A percentile compares a stretch with the other conserved stretches of the same genome.
These are phyloP conservation scores for Epichloe gansuensis DNA, from an alignment of 2,329 filamentous ascomycete species.

Conservation along the genomic window DNA sequence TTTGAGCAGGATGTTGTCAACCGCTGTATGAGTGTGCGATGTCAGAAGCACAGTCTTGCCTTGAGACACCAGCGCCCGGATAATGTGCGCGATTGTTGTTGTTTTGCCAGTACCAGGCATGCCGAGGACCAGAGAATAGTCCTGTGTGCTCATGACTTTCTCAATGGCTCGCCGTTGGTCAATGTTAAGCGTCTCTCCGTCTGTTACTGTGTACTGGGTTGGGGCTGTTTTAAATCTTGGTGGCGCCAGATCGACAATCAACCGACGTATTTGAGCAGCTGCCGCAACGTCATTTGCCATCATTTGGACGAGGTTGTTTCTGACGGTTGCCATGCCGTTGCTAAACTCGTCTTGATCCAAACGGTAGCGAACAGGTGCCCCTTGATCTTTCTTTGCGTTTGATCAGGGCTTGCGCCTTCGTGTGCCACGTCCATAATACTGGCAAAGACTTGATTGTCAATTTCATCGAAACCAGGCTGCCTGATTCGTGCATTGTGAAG, in stretches of 20 bases:
- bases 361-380: conserved; percentile 57
- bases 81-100: conserved; percentile 95
- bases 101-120: conserved; percentile 99
- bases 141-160: conserved; percentile 89
- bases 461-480: conserved; percentile 61
- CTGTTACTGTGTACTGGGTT: conserved; percentile 51
- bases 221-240: conserved; percentile 61
- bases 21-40: conserved; percentile 93
- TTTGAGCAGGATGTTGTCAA: conserved; percentile 95
- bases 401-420: conserved; percentile 39
- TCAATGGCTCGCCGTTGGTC: conserved; percentile 80
- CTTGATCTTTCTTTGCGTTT: conserved; percentile 39
- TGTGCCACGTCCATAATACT: conserved; percentile 77
- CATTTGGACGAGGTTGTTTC: conserved; percentile 85
- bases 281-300: conserved; percentile 71
- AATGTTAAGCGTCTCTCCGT: conserved; percentile 61
- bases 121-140: conserved; percentile 93
- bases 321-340: conserved; percentile 89
- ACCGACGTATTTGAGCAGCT: conserved; percentile 57
- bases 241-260: conserved; percentile 66
- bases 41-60: conserved; percentile 88
- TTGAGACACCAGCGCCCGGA: conserved; percentile 74
- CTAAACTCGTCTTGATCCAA: conserved; percentile 97
- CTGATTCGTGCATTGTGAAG: conserved; percentile 76
- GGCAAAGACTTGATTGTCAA: conserved; percentile 71